These are phyloP conservation scores for Colletotrichum navitas DNA, from an alignment of 2,329 filamentous ascomycete species.

Conservation along the genomic window DNA sequence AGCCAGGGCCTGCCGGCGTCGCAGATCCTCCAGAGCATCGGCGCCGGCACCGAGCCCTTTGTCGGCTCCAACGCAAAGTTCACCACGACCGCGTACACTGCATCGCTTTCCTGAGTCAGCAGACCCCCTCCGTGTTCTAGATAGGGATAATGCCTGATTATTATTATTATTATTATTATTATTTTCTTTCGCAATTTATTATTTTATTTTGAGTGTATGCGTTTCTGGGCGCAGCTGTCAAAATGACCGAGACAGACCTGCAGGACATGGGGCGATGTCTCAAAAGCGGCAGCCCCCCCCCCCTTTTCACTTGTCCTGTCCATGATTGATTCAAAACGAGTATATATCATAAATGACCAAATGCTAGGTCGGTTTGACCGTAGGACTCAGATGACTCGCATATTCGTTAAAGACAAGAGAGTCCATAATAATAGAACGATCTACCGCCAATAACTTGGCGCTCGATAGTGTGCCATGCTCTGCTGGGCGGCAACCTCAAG, in stretches of 20 bases:
- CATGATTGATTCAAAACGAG: slow-evolving; percentile 28
- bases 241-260: slow-evolving; percentile 25
- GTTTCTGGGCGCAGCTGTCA: not conserved
- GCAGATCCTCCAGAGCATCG: slow-evolving; percentile 53
- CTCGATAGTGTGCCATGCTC: slow-evolving; percentile 39
- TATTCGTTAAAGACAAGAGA: not conserved
- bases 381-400: not conserved
- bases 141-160: not conserved
- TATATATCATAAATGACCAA: slow-evolving; percentile 38
- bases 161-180: not conserved
- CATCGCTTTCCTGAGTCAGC: slow-evolving; percentile 10
- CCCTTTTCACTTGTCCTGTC: slow-evolving; percentile 10
- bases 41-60: slow-evolving; percentile 70
- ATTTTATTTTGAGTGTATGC: not conserved
- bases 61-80: slow-evolving; percentile 57
- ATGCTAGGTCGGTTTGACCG: not conserved
- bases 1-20: slow-evolving; percentile 61
- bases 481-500: slow-evolving; percentile 51
- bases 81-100: slow-evolving; percentile 41
- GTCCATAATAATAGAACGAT: not conserved
- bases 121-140: not conserved
- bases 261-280: slow-evolving; percentile 9
- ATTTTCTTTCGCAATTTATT: not conserved
- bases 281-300: not conserved
- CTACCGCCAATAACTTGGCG: slow-evolving; percentile 36